Conservation (phyloP, 139 green algal genomes). For the Tetradesmus lagerheimii region DNA sequence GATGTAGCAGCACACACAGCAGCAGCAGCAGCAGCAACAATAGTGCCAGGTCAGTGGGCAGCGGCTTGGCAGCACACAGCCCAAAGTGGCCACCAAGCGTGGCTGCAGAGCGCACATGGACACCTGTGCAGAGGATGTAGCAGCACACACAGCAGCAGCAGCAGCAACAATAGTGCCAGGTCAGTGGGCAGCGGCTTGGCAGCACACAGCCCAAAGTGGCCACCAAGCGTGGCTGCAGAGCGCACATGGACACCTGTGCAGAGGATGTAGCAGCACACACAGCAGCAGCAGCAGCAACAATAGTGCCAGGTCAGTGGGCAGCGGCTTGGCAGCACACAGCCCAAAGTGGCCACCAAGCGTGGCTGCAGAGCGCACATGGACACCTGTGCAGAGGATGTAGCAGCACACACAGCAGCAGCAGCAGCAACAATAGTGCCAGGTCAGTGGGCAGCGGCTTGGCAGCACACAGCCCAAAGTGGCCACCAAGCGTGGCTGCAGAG, state of each 20-base stretch:
- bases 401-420: neutral
- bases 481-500: neutral
- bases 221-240: slow-evolving; percentile 21
- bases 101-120: no score
- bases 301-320: neutral
- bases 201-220: slow-evolving; percentile 24
- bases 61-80: no score
- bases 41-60: no score
- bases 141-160: no score
- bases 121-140: no score
- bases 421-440: neutral
- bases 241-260: slow-evolving; percentile 24
- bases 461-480: neutral
- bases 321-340: neutral
- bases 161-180: no score
- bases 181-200: neutral
- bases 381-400: neutral
- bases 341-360: neutral
- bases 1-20: no score
- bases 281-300: neutral
- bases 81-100: no score
- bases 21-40: no score
- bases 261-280: neutral
- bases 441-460: neutral
- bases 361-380: neutral